Conservation (phyloP, 495 filamentous ascomycete species). For the Trichocladium uniseriatum region DNA sequence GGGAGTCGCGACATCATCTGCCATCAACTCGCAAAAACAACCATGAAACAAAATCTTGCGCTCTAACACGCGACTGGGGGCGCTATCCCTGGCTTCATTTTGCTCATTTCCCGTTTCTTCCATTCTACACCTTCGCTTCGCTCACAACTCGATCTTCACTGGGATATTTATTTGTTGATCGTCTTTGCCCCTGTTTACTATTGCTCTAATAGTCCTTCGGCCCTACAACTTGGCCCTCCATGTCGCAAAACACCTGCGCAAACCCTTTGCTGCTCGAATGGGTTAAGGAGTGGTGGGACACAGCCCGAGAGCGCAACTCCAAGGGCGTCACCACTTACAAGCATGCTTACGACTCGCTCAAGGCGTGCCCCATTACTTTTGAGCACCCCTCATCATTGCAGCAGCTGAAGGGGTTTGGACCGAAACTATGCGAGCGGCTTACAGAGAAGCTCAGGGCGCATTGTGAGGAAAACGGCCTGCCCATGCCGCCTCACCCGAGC, state of each 20-base stretch:
- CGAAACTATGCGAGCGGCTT: conserved; percentile 58
- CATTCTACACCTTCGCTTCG: too few species aligned
- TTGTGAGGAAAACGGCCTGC: conserved; percentile 59
- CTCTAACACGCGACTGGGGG: neutral
- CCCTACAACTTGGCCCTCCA: conserved; percentile 2
- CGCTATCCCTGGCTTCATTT: neutral
- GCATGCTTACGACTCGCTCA: conserved; percentile 73
- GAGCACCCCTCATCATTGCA: conserved; percentile 66
- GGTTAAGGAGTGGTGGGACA: conserved; percentile 75
- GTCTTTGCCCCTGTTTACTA: neutral
- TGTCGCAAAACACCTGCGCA: conserved; percentile 41
- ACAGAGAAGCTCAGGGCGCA: conserved; percentile 58
- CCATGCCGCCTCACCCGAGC: conserved; percentile 54
- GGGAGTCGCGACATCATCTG: too few species aligned
- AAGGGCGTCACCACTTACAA: conserved; percentile 68
- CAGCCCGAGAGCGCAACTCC: conserved; percentile 58
- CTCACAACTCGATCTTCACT: too few species aligned
- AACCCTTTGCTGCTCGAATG: conserved; percentile 69
- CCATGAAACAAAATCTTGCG: neutral
- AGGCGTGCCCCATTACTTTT: conserved; percentile 64
- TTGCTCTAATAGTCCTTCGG: neutral
- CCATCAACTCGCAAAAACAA: too few species aligned
- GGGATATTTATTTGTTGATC: neutral
- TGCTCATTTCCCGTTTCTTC: neutral
- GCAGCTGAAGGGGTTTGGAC: conserved; percentile 63